Evolutionary conservation across 345 rosid species (phyloP).

Genomic region (Viola odorata): DNA sequence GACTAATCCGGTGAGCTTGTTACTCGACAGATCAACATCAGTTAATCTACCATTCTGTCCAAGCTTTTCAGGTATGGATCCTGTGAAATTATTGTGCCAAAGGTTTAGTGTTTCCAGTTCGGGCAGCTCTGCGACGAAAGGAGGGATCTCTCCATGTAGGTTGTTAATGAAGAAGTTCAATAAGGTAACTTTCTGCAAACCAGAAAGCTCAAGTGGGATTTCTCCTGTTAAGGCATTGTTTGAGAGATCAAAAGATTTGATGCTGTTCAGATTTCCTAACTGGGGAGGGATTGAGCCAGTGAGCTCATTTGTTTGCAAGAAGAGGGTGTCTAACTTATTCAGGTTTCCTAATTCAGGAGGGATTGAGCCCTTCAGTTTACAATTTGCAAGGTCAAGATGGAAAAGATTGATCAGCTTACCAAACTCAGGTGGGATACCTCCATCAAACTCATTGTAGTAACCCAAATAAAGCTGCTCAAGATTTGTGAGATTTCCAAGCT

Average conservation of each 20-base stretch:
- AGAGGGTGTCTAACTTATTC: constrained; percentile 45
- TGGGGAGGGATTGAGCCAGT: constrained; percentile 45
- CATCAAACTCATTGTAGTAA: constrained; percentile 49
- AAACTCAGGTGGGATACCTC: constrained; percentile 50
- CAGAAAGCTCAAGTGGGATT: constrained; percentile 42
- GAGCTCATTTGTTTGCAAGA: constrained; percentile 44
- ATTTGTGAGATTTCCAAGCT: constrained; percentile 51
- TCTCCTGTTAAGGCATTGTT: constrained; percentile 50
- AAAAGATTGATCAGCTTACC: constrained; percentile 48
- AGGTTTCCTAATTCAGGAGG: constrained; percentile 54
- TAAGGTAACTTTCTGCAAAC: constrained; percentile 41
- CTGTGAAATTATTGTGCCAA: constrained; percentile 69
- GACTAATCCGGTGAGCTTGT: constrained; percentile 63
- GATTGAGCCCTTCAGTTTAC: constrained; percentile 45
- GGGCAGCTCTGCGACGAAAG: constrained; percentile 42
- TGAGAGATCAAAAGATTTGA: constrained; percentile 57
- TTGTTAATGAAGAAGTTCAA: constrained; percentile 55
- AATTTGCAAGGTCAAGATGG: constrained; percentile 50
- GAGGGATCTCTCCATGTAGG: constrained; percentile 59
- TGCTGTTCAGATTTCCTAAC: constrained; percentile 46
- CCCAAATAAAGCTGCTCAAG: constrained; percentile 52
- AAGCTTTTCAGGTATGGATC: constrained; percentile 48
- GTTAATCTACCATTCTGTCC: constrained; percentile 49
- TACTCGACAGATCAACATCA: constrained; percentile 55
- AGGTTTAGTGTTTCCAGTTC: constrained; percentile 42